phyloP scores from a whole-genome alignment of 192 early-diverging fungal genomes.

The Globomyces pollinis-pini region DNA sequence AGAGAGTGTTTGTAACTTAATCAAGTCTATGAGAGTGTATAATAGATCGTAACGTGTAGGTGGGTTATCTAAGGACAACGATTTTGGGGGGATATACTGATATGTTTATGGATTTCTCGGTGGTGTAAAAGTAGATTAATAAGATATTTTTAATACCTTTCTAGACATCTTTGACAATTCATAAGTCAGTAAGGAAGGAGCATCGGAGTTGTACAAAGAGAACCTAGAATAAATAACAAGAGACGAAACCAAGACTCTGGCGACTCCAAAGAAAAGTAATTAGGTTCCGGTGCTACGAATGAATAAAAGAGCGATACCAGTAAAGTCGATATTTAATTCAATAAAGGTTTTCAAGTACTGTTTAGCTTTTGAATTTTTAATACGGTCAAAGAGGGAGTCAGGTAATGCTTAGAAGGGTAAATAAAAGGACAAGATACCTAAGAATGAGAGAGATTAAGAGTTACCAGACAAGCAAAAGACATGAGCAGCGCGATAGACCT shows the following conservation, averaged over 20 bases:
- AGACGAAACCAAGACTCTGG: conserved; percentile 54
- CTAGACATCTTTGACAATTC: conserved; percentile 38
- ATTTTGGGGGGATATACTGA: too few relatives aligned
- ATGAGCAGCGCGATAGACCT: conserved; percentile 44
- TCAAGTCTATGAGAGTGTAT: too few relatives aligned
- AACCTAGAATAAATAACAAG: too few relatives aligned
- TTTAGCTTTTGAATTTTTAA: conserved; percentile 43
- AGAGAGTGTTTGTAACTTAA: too few relatives aligned
- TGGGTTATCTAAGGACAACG: too few relatives aligned
- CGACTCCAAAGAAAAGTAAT: conserved; percentile 65
- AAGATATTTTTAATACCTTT: conserved; percentile 25
- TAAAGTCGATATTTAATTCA: conserved; percentile 47
- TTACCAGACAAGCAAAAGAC: conserved; percentile 42
- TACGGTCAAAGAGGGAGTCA: conserved; percentile 53
- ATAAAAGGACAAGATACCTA: neutral
- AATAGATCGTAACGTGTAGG: too few relatives aligned
- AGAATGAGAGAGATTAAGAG: neutral
- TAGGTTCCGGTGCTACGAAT: conserved; percentile 46
- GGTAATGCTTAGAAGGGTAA: conserved; percentile 40
- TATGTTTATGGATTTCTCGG: too few relatives aligned
- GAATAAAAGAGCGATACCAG: conserved; percentile 22
- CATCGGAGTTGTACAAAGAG: conserved; percentile 60
- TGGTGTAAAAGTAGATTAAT: too few relatives aligned
- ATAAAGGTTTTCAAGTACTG: conserved; percentile 24
- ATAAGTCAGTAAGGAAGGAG: conserved; percentile 42